Base-by-base conservation (phyloP, 2,329 filamentous ascomycete species). In the Beauveria bassiana region DNA sequence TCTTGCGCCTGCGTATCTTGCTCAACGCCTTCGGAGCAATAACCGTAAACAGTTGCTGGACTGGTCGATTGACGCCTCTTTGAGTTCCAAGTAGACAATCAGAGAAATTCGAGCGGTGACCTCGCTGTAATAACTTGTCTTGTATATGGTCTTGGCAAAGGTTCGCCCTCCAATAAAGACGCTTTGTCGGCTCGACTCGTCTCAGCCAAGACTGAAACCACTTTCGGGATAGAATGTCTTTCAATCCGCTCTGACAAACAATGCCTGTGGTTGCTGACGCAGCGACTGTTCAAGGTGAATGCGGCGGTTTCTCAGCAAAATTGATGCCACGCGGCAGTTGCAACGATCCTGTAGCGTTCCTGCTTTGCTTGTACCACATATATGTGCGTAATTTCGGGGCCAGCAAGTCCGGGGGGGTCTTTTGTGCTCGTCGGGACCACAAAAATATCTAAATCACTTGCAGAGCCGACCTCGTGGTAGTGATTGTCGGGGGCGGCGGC, bases 41-140 rank as follows among this genome's bases (percentile, higher is more conserved):
- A 49, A 40, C 55, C 55, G 55, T 42, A 58, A 58, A 50, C 46
- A 46, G 45, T 28, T 58, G 43, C 42, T 34, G n/a, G 42, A 34
- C n/a, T 16, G 5, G 9, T 31, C 40, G 4, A 45, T 55, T 20
- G 24, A 31, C 42, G 38, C 40, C 16, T 12, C 10, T 22, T 26
- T 24, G 51, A 24, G 14, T 43, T 16, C 4, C 20, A 8, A 38
- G 22, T 28, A 3, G 18, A 34, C 9, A 46, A 7, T 34, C 31
- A 12, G 31, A 34, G 12, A 34, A 34, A 34, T 5, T 4, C 12
- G 31, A 34, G 31, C 5, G 31, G 31, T 34, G 31, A 34, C 31
- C 12, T 34, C 31, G 31, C 12, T 34, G 31, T 34, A 34, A 34
- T 34, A 34, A 14, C 31, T 34, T 34, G 31, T 34, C 31, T 34